phyloP scores from a whole-genome alignment of 352 stramenopile species.

The Phytophthora hibernalis region DNA sequence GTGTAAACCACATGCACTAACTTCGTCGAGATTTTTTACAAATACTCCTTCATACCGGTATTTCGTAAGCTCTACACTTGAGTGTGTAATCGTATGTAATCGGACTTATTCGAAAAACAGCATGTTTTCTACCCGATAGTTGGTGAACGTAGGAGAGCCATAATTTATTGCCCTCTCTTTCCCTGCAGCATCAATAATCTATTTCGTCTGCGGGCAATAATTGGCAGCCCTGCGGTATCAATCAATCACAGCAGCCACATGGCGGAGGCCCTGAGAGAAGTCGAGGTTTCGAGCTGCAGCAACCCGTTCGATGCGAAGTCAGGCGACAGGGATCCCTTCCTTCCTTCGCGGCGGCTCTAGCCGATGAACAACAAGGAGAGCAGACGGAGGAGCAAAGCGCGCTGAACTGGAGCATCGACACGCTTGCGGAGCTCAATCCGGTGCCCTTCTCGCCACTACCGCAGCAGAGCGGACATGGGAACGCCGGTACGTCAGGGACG shows the following conservation, averaged over 20 bases:
- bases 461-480: conserved; percentile 40
- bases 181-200: too few relatives aligned
- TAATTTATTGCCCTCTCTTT: too few relatives aligned
- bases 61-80: too few relatives aligned
- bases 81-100: too few relatives aligned
- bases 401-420: conserved; percentile 76
- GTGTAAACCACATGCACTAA: too few relatives aligned
- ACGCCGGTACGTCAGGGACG: neutral
- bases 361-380: conserved; percentile 6
- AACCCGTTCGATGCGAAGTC: conserved; percentile 57
- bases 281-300: neutral
- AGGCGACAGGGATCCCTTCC: conserved; percentile 58
- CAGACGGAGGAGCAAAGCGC: conserved; percentile 3
- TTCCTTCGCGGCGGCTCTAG: conserved; percentile 53
- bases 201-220: too few relatives aligned
- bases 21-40: too few relatives aligned
- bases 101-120: too few relatives aligned
- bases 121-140: too few relatives aligned
- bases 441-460: conserved; percentile 55
- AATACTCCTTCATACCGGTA: too few relatives aligned
- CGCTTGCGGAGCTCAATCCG: conserved; percentile 66
- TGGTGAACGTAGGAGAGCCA: too few relatives aligned
- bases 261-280: conserved; percentile 9
- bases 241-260: conserved; percentile 11
- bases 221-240: too few relatives aligned